These are phyloP conservation scores for Eucalyptus regnans DNA, from an alignment of 345 rosid species.

Conservation along the genomic window DNA sequence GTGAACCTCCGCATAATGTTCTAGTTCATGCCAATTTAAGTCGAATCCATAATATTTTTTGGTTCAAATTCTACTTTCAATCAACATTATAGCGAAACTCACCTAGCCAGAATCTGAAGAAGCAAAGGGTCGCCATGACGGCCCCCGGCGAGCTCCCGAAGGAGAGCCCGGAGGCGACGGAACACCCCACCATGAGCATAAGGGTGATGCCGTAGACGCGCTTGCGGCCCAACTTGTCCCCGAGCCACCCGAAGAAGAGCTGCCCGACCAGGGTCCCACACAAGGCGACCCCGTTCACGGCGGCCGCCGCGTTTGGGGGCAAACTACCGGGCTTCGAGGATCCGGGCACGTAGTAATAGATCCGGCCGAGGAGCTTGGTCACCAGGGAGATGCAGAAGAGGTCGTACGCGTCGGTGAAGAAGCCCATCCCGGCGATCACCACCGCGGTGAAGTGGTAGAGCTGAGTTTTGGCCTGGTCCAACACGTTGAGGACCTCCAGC, in stretches of 20 bases:
- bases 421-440: conserved; percentile 2
- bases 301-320: neutral
- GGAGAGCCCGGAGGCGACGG: neutral
- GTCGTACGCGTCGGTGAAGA: conserved; percentile 5
- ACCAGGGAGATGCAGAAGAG: neutral
- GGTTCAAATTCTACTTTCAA: neutral
- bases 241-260: conserved; percentile 6
- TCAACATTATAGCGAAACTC: neutral
- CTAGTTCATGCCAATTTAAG: neutral
- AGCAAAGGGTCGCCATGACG: conserved; percentile 1
- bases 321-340: neutral
- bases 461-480: neutral
- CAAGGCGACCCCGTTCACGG: neutral
- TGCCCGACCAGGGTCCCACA: neutral
- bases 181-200: neutral
- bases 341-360: neutral
- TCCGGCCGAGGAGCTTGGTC: conserved; percentile 2
- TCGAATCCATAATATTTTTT: neutral
- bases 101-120: conserved; percentile 2
- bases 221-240: conserved; percentile 1
- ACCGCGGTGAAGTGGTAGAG: neutral
- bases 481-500: neutral
- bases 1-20: neutral
- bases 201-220: conserved; percentile 1
- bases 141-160: neutral